phyloP scores from a whole-genome alignment of 108 stramenopile species.

The Skeletonema grethae region DNA sequence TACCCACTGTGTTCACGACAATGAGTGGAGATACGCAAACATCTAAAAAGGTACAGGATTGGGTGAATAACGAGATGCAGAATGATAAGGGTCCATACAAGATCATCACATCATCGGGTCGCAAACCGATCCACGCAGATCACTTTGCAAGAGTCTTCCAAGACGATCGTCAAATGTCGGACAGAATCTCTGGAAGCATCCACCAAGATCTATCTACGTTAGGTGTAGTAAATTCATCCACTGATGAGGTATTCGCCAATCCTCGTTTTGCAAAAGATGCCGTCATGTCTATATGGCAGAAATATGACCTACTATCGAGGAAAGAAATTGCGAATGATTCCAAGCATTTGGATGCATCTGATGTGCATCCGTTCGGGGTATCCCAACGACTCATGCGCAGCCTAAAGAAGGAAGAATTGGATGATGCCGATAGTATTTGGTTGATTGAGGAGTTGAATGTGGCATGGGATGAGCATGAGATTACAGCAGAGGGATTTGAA shows the following conservation, averaged over 20 bases:
- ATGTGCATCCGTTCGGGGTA: conserved; percentile 28
- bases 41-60: conserved; percentile 5
- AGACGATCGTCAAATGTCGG: conserved; percentile 22
- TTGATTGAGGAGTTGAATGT: conserved; percentile 50
- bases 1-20: conserved; percentile 40
- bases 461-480: conserved; percentile 49
- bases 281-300: not conserved
- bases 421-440: conserved; percentile 42
- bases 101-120: conserved; percentile 9
- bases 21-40: conserved; percentile 40
- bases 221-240: not conserved
- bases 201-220: conserved; percentile 2
- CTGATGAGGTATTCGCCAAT: not conserved
- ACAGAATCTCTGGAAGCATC: conserved; percentile 2
- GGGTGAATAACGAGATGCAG: not conserved
- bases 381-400: conserved; percentile 21
- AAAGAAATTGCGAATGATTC: conserved; percentile 11
- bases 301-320: conserved; percentile 4
- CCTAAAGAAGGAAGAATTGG: conserved; percentile 24
- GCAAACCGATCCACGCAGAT: conserved; percentile 9
- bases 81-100: conserved; percentile 6
- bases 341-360: not conserved
- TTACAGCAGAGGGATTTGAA: conserved; percentile 44
- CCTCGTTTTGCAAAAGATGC: conserved; percentile 3
- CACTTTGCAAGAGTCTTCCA: conserved; percentile 5